Evolutionary conservation across 1,284 basidiomycete species (phyloP).

Genomic region (Ustilago esculenta): DNA sequence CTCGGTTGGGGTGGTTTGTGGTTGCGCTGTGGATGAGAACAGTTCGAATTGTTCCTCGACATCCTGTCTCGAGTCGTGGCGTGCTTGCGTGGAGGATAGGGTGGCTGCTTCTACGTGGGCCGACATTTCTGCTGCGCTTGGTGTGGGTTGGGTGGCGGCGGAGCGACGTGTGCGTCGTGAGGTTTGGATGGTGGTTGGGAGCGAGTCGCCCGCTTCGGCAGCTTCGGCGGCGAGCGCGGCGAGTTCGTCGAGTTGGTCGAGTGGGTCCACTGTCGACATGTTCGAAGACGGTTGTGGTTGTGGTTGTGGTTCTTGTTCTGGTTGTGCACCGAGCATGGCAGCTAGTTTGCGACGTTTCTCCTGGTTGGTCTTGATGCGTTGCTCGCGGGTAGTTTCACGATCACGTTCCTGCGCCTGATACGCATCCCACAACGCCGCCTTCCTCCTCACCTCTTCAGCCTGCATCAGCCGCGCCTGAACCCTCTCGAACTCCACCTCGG

Average conservation of each 20-base stretch:
- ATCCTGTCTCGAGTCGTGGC: conserved; percentile 15
- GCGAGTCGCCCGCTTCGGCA: conserved; percentile 22
- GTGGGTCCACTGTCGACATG: too few species aligned
- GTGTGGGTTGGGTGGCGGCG: conserved; percentile 12
- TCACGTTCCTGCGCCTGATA: conserved; percentile 13
- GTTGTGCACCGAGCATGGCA: neutral
- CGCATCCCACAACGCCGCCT: conserved; percentile 35
- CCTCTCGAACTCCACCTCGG: conserved; percentile 1
- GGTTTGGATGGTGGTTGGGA: neutral
- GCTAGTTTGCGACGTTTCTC: conserved; percentile 7
- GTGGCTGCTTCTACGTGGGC: conserved; percentile 19
- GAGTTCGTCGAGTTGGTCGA: conserved; percentile 35
- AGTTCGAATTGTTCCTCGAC: conserved; percentile 33
- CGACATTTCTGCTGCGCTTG: neutral
- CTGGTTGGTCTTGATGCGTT: conserved; percentile 15
- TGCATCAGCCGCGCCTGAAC: conserved; percentile 7
- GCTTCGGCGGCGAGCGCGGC: conserved; percentile 30
- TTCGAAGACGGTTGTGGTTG: too few species aligned
- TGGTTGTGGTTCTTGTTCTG: too few species aligned
- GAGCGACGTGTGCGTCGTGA: neutral
- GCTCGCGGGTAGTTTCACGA: conserved; percentile 1
- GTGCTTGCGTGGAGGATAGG: conserved; percentile 11
- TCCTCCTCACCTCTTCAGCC: conserved; percentile 10
- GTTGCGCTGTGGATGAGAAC: neutral
- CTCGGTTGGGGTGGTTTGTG: too few species aligned